Base-by-base conservation (phyloP, 495 filamentous ascomycete genomes). In the Acidiella bohemica region DNA sequence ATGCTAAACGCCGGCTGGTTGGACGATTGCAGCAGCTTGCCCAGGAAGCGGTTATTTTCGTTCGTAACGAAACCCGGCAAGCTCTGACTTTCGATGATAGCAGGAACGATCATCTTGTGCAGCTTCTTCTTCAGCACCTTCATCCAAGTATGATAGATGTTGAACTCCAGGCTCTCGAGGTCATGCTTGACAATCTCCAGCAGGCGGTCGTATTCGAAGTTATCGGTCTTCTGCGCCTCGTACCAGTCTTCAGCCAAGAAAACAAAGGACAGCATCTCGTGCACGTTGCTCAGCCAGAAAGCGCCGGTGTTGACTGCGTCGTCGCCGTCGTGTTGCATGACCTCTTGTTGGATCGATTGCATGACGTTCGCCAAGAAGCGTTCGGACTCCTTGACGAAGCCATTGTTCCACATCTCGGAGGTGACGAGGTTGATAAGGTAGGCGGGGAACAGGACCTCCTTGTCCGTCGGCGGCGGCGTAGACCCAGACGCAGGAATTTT, bases 71-170 rank as follows among this genome's bases (percentile, higher is more conserved):
- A 99, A 47, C 90, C 90, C 14, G 90, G 90, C 39, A 99, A 76
- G 7, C 88, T 95, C 58, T 99, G 90, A 18, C 88, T 95, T 61
- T 99, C 90, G 55, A 99, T 96, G 56, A 99, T 96, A 28, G 90
- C 90, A 0, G 90, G 90, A 19, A 99, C 90, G 54, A 99, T 93
- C 90, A 99, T 99, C 70, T 96, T 96, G 52, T 84, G 81, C 33
- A 99, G 70, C 62, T 92, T 93, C 71, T 93, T 93, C 70, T 99
- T 99, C 54, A 99, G 70, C 30, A 94, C 86, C 68, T 99, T 99
- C 90, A 99, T 99, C 90, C 90, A 99, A 9, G 90, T 99, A 62
- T 99, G 92, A 62, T 99, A 99, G 57, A 99, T 96, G 67, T 99
- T 99, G 72, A 99, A 99, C 62, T 99, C 90, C 31, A 99, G 67